Evolutionary conservation across 352 stramenopile species (phyloP).

Genomic region (Globisporangium radiosum): DNA sequence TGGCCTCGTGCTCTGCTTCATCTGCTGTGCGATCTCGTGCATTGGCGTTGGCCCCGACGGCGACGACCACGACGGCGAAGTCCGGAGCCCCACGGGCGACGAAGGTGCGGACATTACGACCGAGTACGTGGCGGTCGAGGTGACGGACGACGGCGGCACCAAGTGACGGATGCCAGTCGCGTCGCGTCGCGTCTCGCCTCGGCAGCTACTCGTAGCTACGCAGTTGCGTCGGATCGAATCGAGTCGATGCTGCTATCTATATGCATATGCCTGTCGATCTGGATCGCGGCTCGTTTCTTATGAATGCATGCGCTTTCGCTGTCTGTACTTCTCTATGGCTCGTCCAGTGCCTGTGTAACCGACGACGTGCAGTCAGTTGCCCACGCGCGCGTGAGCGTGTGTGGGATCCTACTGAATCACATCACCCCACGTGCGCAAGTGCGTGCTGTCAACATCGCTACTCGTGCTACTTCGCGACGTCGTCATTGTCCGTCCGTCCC

Average conservation of each 20-base stretch:
- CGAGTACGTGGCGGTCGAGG: constrained; percentile 59
- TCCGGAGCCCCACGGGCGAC: constrained; percentile 34
- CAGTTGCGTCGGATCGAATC: neutral
- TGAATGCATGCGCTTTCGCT: neutral
- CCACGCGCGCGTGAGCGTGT: too few species aligned
- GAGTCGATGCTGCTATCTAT: neutral
- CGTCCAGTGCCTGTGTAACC: neutral
- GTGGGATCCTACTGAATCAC: too few species aligned
- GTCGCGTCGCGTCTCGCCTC: neutral
- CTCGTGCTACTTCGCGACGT: too few species aligned
- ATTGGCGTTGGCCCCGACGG: constrained; percentile 48
- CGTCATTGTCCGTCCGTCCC: too few species aligned
- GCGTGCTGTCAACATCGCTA: too few species aligned
- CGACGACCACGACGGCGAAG: constrained; percentile 27
- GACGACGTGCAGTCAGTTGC: neutral
- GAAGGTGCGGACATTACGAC: constrained; percentile 60
- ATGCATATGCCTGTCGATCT: neutral
- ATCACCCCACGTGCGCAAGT: too few species aligned
- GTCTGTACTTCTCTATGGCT: neutral
- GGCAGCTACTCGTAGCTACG: neutral
- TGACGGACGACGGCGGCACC: constrained; percentile 5
- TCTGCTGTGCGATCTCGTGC: constrained; percentile 72
- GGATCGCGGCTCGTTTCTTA: neutral
- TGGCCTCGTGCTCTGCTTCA: constrained; percentile 67
- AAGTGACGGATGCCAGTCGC: constrained; percentile 2